A percentile compares a stretch with the other conserved stretches of the same genome.
Evolutionary conservation across 2,329 filamentous ascomycete species (phyloP).

Genomic region (Hypoxylon sp.): DNA sequence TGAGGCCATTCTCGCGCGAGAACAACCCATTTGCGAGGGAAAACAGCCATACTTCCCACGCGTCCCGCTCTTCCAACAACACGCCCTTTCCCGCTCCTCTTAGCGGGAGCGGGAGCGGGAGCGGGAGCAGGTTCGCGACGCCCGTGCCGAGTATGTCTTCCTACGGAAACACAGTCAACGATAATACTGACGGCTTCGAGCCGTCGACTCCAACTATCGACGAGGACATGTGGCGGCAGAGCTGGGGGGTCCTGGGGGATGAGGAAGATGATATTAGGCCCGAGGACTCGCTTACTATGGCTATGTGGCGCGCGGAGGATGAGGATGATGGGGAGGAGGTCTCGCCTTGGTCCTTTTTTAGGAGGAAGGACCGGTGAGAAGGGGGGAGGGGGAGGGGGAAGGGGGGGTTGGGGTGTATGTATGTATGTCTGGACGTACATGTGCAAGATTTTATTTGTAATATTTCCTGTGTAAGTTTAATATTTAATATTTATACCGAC

Average conservation of each 20-base stretch:
- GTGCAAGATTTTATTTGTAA: no score
- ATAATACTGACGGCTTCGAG: background rate
- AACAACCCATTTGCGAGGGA: conserved; percentile 32
- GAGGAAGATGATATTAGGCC: background rate
- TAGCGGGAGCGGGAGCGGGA: no score
- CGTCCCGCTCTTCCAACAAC: no score
- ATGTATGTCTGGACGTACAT: no score
- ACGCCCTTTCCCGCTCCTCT: no score
- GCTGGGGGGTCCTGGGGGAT: conserved; percentile 7
- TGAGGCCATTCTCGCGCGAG: conserved; percentile 28
- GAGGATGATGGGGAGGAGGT: background rate
- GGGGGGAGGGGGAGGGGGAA: no score
- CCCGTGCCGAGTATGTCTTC: background rate
- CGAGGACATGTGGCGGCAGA: conserved; percentile 9
- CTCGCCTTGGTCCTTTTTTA: conserved; percentile 6
- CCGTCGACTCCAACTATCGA: conserved; percentile 1
- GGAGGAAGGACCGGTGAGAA: background rate
- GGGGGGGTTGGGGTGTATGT: background rate
- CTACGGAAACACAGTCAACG: background rate
- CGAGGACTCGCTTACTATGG: conserved; percentile 13
- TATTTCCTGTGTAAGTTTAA: no score
- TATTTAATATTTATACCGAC: no score
- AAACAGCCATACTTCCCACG: no score
- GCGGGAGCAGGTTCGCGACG: background rate
- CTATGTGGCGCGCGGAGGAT: background rate